Conservation (phyloP, 257 asterid genomes). For the Perilla frutescens region DNA sequence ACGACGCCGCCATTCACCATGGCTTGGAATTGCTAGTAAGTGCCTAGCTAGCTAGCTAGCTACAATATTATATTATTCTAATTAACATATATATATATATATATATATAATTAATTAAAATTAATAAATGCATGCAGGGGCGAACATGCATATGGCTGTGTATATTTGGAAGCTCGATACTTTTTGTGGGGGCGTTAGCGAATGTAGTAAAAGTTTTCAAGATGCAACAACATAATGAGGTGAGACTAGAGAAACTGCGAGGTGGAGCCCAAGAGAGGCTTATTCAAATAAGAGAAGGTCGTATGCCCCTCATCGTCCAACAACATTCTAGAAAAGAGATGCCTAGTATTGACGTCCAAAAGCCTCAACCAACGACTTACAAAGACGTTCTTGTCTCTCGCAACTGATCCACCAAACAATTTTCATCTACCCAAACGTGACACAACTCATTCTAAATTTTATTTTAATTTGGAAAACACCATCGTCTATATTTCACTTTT, state of each 20-base stretch:
- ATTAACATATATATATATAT: too few species aligned
- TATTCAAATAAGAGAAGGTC: conserved; percentile 58
- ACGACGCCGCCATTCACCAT: conserved; percentile 44
- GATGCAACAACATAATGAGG: conserved; percentile 64
- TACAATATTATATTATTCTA: too few species aligned
- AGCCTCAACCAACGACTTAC: conserved; percentile 44
- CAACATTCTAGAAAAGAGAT: conserved; percentile 8
- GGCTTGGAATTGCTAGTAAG: conserved; percentile 62
- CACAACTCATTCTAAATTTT: too few species aligned
- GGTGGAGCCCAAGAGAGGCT: conserved; percentile 81
- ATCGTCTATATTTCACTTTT: too few species aligned
- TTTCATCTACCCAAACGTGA: neutral
- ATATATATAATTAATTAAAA: too few species aligned
- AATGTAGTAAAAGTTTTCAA: conserved; percentile 84
- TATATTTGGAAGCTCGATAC: conserved; percentile 62
- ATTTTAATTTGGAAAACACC: too few species aligned
- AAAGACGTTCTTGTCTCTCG: conserved; percentile 66
- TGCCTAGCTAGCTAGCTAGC: too few species aligned
- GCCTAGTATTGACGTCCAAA: conserved; percentile 11
- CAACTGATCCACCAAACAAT: conserved; percentile 33
- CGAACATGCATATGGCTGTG: conserved; percentile 71
- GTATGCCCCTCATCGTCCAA: conserved; percentile 49
- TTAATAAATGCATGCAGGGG: conserved; percentile 50
- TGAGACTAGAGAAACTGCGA: conserved; percentile 79
- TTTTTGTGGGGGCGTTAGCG: conserved; percentile 68